Conservation (phyloP, 2,329 filamentous ascomycete genomes). For the Ophiobolus disseminans region DNA sequence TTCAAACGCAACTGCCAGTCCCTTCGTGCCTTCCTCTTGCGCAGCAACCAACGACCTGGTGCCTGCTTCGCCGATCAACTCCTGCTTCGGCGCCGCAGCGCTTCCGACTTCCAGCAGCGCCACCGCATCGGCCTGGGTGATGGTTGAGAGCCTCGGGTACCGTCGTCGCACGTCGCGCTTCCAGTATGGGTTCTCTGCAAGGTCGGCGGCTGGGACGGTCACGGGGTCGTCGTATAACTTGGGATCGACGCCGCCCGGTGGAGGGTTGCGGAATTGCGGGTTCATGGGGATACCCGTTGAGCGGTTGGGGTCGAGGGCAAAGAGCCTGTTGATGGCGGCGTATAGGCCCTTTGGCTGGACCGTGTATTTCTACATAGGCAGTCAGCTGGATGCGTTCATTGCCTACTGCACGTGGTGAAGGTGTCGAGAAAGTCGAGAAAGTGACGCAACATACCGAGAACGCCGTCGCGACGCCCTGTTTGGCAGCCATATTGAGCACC, state of each 20-base stretch:
- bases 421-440: conserved; percentile 13
- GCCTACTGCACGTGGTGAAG: not conserved
- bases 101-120: conserved; percentile 85
- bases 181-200: conserved; percentile 95
- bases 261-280: conserved; percentile 86
- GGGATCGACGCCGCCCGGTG: conserved; percentile 76
- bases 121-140: conserved; percentile 85
- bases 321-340: conserved; percentile 77
- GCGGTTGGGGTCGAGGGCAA: conserved; percentile 85
- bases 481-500: conserved; percentile 39
- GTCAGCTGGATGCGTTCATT: conserved; percentile 22
- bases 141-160: conserved; percentile 80
- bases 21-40: conserved; percentile 75
- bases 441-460: conserved; percentile 35
- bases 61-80: conserved; percentile 77
- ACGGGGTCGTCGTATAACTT: conserved; percentile 80
- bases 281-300: conserved; percentile 93
- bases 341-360: conserved; percentile 88
- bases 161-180: conserved; percentile 85
- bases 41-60: conserved; percentile 76
- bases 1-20: conserved; percentile 75
- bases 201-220: conserved; percentile 81
- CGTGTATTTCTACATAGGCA: conserved; percentile 81
- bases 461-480: conserved; percentile 38
- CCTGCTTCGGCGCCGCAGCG: conserved; percentile 78